phyloP scores from a whole-genome alignment of 768 basidiomycete genomes.

The Rhizopogon vesiculosus region DNA sequence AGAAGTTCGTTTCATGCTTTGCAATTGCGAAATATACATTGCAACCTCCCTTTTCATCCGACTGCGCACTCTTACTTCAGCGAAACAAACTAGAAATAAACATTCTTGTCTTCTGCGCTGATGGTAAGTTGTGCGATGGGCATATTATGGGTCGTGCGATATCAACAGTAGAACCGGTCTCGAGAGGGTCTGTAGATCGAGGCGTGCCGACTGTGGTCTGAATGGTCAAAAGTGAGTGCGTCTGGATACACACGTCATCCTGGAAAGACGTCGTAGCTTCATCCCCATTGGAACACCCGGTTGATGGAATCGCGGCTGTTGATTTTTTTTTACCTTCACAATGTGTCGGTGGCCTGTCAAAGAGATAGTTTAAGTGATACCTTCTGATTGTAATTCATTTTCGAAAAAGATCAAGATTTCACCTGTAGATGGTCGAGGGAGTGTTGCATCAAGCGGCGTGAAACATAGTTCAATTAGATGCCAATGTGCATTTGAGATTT shows the following conservation, averaged over 20 bases:
- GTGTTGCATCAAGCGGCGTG: neutral
- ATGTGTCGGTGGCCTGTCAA: neutral
- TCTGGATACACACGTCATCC: neutral
- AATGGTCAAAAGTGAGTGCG: neutral
- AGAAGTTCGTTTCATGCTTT: too few relatives aligned
- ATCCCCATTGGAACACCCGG: neutral
- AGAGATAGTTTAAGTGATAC: neutral
- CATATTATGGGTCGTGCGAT: neutral
- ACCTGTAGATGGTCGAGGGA: neutral
- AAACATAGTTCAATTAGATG: neutral
- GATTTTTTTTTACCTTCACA: neutral
- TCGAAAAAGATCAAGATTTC: neutral
- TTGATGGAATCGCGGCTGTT: neutral
- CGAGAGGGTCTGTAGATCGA: neutral
- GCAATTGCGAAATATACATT: neutral
- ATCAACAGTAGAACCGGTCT: neutral
- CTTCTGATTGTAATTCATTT: neutral
- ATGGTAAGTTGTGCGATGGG: too few relatives aligned
- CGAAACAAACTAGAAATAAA: neutral
- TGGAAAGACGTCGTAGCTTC: neutral
- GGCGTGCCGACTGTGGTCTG: neutral
- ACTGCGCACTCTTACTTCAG: neutral
- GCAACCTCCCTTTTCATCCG: neutral
- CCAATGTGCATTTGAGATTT: neutral
- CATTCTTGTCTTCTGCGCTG: neutral